Percentiles rank a stretch among this genome's conserved stretches.
Conservation (phyloP, 1,284 basidiomycete genomes). For the Rhodotorula sp. region DNA sequence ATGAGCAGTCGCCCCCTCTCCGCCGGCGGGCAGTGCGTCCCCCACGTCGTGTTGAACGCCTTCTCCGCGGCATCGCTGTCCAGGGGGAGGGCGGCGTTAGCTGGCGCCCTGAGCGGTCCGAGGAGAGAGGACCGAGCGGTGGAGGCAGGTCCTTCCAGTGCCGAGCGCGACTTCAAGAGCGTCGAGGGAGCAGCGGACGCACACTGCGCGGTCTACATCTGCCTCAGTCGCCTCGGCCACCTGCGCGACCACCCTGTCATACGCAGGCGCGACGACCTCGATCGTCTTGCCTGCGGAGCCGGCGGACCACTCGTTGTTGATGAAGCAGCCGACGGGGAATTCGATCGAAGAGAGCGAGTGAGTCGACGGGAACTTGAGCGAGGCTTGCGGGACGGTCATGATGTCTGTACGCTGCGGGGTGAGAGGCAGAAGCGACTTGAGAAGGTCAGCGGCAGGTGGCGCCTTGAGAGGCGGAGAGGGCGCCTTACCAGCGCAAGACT, state of each 20-base stretch:
- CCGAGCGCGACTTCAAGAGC: no score
- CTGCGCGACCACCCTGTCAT: slow-evolving; percentile 67
- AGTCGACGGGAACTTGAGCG: slow-evolving; percentile 49
- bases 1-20: slow-evolving; percentile 65
- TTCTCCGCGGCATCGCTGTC: slow-evolving; percentile 51
- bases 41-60: slow-evolving; percentile 75
- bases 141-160: no score
- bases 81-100: no score
- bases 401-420: no score
- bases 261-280: slow-evolving; percentile 82
- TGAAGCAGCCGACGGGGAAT: slow-evolving; percentile 71
- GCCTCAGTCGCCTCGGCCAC: slow-evolving; percentile 63
- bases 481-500: no score
- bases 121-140: no score
- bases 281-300: slow-evolving; percentile 66
- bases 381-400: slow-evolving; percentile 26
- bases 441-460: no score
- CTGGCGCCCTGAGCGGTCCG: no score
- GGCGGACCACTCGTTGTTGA: slow-evolving; percentile 75
- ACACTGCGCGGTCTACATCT: slow-evolving; percentile 45
- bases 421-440: no score
- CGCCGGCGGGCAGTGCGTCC: slow-evolving; percentile 68
- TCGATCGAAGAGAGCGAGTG: slow-evolving; percentile 32
- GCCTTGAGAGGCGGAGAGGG: no score
- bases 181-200: no score